Conservation (phyloP, 768 basidiomycete species). For the Pleurotus ostreatus region DNA sequence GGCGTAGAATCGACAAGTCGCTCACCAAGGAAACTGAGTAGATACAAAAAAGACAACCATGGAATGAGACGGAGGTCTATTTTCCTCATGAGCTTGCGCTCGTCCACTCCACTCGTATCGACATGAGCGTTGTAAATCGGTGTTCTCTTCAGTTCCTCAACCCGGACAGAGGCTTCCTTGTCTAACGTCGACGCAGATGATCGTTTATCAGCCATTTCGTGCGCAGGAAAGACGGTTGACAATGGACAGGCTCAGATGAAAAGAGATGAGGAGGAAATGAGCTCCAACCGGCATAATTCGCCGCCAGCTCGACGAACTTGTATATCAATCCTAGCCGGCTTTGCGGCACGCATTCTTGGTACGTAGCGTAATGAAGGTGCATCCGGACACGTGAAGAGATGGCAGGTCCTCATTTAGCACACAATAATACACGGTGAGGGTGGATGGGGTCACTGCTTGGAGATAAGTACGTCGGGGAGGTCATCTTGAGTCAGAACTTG, state of each 20-base stretch:
- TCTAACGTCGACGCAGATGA: constrained; percentile 19
- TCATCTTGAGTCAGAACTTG: too few relatives aligned
- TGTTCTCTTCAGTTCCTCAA: constrained; percentile 16
- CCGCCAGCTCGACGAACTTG: not conserved
- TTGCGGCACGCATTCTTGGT: constrained; percentile 5
- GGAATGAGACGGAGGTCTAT: constrained; percentile 64
- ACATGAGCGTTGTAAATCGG: constrained; percentile 43
- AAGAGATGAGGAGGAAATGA: not conserved
- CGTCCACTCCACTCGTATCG: constrained; percentile 60
- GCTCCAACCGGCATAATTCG: constrained; percentile 1
- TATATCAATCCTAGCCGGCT: constrained; percentile 5
- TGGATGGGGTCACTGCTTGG: constrained; percentile 1
- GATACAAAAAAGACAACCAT: constrained; percentile 72
- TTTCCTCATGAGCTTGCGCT: constrained; percentile 66
- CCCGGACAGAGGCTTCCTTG: constrained; percentile 27
- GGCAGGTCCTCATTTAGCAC: not conserved
- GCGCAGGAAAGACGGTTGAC: not conserved
- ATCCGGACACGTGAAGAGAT: not conserved
- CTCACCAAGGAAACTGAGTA: constrained; percentile 64
- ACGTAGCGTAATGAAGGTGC: not conserved
- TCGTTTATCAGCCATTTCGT: not conserved
- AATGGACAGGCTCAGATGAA: not conserved
- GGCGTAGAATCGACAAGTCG: constrained; percentile 34
- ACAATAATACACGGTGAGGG: not conserved
- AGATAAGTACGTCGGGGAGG: not conserved